A percentile compares a stretch with the other conserved stretches of the same genome.
These are phyloP conservation scores for Groenewaldozyma auringiensis DNA, from an alignment of 1,139 yeast genomes.

Conservation along the genomic window DNA sequence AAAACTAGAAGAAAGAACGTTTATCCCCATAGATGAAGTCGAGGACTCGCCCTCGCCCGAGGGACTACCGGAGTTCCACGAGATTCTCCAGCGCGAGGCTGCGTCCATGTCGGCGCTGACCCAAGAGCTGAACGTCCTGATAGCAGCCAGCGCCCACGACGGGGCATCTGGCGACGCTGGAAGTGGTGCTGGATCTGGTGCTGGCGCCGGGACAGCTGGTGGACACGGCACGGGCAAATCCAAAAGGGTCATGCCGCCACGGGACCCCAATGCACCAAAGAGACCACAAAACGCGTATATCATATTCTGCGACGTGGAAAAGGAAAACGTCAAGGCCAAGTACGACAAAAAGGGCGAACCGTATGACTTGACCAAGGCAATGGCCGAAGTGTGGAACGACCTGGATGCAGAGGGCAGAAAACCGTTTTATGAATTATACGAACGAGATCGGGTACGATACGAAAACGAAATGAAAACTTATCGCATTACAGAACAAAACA, in stretches of 20 bases:
- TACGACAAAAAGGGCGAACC: constrained; percentile 41
- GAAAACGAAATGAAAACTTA: constrained; percentile 66
- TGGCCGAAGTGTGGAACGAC: constrained; percentile 83
- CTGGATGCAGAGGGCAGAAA: constrained; percentile 61
- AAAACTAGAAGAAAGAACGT: constrained; percentile 50
- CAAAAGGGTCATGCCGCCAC: constrained; percentile 17
- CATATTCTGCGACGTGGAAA: constrained; percentile 78
- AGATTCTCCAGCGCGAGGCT: constrained; percentile 1
- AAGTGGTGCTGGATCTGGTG: neutral
- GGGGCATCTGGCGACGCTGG: neutral
- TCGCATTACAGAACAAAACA: constrained; percentile 25
- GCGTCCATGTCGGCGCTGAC: constrained; percentile 4
- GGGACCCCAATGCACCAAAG: constrained; percentile 81
- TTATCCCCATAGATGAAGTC: constrained; percentile 24
- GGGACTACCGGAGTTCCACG: constrained; percentile 12
- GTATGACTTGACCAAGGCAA: constrained; percentile 60
- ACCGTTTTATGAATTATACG: constrained; percentile 71
- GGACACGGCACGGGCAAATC: neutral
- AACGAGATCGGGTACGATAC: constrained; percentile 71
- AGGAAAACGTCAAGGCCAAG: constrained; percentile 58
- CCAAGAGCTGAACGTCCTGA: constrained; percentile 2
- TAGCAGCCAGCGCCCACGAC: neutral
- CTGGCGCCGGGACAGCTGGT: neutral
- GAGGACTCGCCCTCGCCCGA: constrained; percentile 30
- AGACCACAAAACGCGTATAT: constrained; percentile 87